Base-by-base conservation (phyloP, 495 filamentous ascomycete species). In the Trypethelium eluteriae region DNA sequence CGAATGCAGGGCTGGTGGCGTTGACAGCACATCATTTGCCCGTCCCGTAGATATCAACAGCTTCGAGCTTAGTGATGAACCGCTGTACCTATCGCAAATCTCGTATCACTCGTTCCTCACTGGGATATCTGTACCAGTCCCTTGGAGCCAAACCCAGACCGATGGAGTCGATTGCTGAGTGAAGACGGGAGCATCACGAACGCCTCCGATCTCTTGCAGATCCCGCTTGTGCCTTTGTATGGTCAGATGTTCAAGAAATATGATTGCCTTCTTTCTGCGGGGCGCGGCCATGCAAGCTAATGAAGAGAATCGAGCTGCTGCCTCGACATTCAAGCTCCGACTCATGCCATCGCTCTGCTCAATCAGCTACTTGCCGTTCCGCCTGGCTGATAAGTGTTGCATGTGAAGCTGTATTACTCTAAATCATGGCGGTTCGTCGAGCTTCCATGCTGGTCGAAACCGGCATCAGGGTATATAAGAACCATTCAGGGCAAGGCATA, bases 1-100 rank as follows among this genome's bases (percentile, higher is more conserved):
- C 41, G 41, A 46, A 46, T 9, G 14, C 41, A 46, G 41, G 41
- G 41, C 41, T 1, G 41, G 14, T 46, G 41, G 41, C 7, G 41
- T 46, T 46, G 41, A 46, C 41, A 46, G 1, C 41, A 46, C 49
- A 59, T 59, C 53, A 59, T 59, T 36, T 18, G 53, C 53, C 53
- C 25, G 25, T 25, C 25, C 25, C 25, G 25, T 25, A 25, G 25
- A 25, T 25, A 25, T 25, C 25, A 25, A 25, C 25, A 25, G 25
- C 25, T 25, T 25, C 25, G 25, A 25, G 25, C 25, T 25, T 25
- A 25, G 25, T 25, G 25, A 25, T 25, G 25, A 25, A 25, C 25
- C 25, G 25, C 25, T 25, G 25, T 25, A 25, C 25, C 25, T 25
- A 25, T 25, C 25, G 25, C 25, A 25, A 25, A 25, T 25, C 25